These are phyloP conservation scores for Sphaerostilbella broomeana DNA, from an alignment of 2,329 filamentous ascomycete species.

Conservation along the genomic window DNA sequence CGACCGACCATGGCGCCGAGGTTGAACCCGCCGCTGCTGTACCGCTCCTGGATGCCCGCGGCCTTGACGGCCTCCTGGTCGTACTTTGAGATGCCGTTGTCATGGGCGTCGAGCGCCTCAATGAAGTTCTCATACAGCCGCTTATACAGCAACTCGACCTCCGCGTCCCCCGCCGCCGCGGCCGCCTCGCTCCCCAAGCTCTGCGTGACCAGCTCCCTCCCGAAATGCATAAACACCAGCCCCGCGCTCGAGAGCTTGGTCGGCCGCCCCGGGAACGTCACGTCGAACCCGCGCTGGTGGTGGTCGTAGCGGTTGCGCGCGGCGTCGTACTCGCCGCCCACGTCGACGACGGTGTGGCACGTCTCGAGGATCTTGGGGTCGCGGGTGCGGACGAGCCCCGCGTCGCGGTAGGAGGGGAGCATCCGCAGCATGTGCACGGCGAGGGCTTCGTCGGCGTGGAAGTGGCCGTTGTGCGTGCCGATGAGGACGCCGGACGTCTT, in stretches of 20 bases:
- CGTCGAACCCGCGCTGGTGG: slow-evolving; percentile 86
- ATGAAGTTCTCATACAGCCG: slow-evolving; percentile 93
- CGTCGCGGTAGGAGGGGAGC: slow-evolving; percentile 70
- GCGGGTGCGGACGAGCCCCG: slow-evolving; percentile 76
- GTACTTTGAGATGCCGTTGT: slow-evolving; percentile 86
- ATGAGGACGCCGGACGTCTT: slow-evolving; percentile 69
- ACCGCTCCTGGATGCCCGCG: slow-evolving; percentile 73
- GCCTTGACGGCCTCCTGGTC: slow-evolving; percentile 62
- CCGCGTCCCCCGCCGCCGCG: slow-evolving; percentile 51
- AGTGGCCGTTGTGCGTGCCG: slow-evolving; percentile 96
- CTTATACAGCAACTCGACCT: slow-evolving; percentile 69
- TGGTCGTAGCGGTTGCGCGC: slow-evolving; percentile 80
- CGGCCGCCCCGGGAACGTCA: slow-evolving; percentile 72
- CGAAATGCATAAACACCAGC: slow-evolving; percentile 93
- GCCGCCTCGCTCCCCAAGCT: slow-evolving; percentile 31
- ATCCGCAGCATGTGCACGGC: slow-evolving; percentile 92
- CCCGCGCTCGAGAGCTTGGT: slow-evolving; percentile 94
- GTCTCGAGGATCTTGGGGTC: slow-evolving; percentile 69
- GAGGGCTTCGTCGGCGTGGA: slow-evolving; percentile 96
- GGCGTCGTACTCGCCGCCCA: slow-evolving; percentile 89
- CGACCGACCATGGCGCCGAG: slow-evolving; percentile 78
- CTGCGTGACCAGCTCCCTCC: slow-evolving; percentile 69
- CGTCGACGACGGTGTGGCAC: slow-evolving; percentile 95
- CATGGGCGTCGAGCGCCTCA: slow-evolving; percentile 94
- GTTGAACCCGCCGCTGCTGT: slow-evolving; percentile 74